These are phyloP conservation scores for Tetracentron sinense DNA, from an alignment of 164 flowering plant genomes.

Conservation along the genomic window DNA sequence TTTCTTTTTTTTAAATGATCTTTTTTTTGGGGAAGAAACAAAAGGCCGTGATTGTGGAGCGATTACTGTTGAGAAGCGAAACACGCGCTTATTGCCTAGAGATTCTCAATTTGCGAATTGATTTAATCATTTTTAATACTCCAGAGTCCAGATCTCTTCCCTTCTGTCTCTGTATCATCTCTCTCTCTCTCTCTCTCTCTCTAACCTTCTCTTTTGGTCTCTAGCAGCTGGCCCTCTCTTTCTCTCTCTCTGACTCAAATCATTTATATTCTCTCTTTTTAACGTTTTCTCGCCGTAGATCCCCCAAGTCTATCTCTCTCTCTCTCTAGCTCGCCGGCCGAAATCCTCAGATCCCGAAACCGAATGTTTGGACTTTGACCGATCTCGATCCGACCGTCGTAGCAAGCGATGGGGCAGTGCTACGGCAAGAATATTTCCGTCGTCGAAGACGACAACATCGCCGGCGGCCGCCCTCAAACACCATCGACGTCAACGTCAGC, in stretches of 20 bases:
- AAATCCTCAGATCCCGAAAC: constrained; percentile 9
- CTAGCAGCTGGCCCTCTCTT: too few species aligned
- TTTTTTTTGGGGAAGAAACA: too few species aligned
- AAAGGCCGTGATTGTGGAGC: constrained; percentile 6
- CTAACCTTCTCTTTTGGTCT: too few species aligned
- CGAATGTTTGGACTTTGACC: constrained; percentile 14
- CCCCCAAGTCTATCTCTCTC: too few species aligned
- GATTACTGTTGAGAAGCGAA: constrained; percentile 3
- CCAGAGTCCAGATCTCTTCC: too few species aligned
- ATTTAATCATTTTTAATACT: too few species aligned
- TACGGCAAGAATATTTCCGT: constrained; percentile 58
- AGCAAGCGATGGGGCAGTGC: constrained; percentile 69
- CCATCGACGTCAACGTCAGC: constrained; percentile 35
- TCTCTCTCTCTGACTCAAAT: constrained; percentile 8
- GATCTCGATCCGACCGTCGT: neutral
- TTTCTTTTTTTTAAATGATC: too few species aligned
- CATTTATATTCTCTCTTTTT: constrained; percentile 15
- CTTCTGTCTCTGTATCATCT: neutral
- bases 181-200: too few species aligned
- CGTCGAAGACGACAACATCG: constrained; percentile 20
- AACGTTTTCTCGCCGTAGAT: constrained; percentile 15
- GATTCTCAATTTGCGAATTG: too few species aligned
- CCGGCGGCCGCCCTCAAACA: constrained; percentile 14
- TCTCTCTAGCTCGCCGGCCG: constrained; percentile 1
- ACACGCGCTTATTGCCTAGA: neutral